phyloP scores from a whole-genome alignment of 345 rosid species.

The Geranium rotundifolium region DNA sequence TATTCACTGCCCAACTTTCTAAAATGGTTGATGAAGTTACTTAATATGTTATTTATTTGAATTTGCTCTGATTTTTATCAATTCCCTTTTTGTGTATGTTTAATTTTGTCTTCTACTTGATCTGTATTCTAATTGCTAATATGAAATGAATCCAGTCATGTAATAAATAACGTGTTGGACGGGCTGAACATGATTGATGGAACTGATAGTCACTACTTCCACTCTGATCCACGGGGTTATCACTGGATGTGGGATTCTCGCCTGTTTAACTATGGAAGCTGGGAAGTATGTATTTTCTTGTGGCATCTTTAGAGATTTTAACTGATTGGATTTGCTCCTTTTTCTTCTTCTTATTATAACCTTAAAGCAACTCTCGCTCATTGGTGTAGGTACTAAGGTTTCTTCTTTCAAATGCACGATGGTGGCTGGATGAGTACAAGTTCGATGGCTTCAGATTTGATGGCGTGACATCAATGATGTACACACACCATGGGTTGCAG shows the following conservation, averaged over 20 bases:
- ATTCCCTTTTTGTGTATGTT: background rate
- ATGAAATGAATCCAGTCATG: slow-evolving; percentile 46
- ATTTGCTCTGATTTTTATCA: background rate
- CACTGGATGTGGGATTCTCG: slow-evolving; percentile 99
- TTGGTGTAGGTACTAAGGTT: slow-evolving; percentile 61
- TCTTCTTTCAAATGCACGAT: slow-evolving; percentile 92
- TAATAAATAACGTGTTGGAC: slow-evolving; percentile 82
- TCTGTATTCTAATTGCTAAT: slow-evolving; percentile 1
- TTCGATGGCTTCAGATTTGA: slow-evolving; percentile 97
- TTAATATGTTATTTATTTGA: background rate
- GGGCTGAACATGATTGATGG: slow-evolving; percentile 97
- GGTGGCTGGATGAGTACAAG: slow-evolving; percentile 96
- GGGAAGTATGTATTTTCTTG: slow-evolving; percentile 62
- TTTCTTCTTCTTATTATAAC: too few species aligned
- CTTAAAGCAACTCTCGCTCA: background rate
- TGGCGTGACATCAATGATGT: slow-evolving; percentile 99
- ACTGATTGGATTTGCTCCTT: slow-evolving; percentile 2
- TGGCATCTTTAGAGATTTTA: slow-evolving; percentile 1
- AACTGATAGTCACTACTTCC: slow-evolving; percentile 83
- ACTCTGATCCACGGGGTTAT: slow-evolving; percentile 72
- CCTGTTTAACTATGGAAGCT: slow-evolving; percentile 91
- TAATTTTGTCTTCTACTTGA: background rate
- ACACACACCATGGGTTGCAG: slow-evolving; percentile 90
- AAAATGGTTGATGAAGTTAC: background rate
- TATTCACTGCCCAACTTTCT: background rate